phyloP scores from a whole-genome alignment of 768 basidiomycete species.

The Kondoa malvinella region DNA sequence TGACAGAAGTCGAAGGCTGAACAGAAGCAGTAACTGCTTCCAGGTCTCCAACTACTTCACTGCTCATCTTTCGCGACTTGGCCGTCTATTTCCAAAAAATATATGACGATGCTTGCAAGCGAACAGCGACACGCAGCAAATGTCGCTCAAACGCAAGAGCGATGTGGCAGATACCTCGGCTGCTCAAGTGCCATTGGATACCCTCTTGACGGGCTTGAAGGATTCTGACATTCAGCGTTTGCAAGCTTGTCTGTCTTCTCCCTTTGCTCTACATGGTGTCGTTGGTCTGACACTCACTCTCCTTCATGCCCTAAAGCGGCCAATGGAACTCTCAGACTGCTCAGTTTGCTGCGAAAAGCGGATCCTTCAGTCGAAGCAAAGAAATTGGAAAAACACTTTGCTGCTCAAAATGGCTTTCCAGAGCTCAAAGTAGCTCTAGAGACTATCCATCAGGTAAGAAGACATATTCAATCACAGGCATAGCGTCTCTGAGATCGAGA shows the following conservation, averaged over 20 bases:
- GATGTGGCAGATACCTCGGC: too few relatives aligned
- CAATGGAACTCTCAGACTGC: background rate
- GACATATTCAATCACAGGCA: background rate
- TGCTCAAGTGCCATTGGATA: background rate
- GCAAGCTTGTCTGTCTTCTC: background rate
- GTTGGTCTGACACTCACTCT: background rate
- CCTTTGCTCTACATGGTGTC: background rate
- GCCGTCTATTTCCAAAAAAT: background rate
- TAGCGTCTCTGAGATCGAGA: background rate
- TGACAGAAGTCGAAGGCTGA: background rate
- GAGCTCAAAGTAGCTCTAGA: background rate
- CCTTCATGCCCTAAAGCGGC: background rate
- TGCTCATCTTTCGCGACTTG: background rate
- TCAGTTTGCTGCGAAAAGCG: background rate
- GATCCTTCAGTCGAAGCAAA: background rate
- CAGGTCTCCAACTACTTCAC: background rate
- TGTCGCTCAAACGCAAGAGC: background rate
- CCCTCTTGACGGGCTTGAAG: background rate
- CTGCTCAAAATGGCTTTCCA: background rate
- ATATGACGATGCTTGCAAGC: background rate
- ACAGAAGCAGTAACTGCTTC: background rate
- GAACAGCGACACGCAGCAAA: background rate
- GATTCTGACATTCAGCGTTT: background rate
- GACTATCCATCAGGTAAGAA: background rate
- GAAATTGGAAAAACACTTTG: background rate